Percentiles rank a stretch among this genome's conserved stretches.
phyloP scores from a whole-genome alignment of 768 basidiomycete species.

The Pleurotus platypus region DNA sequence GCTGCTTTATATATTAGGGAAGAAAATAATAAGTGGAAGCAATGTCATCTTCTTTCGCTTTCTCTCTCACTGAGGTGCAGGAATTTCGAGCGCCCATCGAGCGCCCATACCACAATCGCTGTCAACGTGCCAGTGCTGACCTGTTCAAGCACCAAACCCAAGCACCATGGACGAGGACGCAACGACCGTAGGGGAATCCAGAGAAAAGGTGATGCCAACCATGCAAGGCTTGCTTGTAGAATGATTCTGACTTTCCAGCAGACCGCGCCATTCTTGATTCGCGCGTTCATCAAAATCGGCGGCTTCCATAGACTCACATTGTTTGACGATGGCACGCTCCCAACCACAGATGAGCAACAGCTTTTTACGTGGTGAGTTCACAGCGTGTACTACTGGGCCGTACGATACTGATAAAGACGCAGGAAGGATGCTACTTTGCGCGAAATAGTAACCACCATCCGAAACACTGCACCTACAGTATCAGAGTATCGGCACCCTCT shows the following conservation, averaged over 20 bases:
- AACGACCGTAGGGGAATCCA: conserved; percentile 40
- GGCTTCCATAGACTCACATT: conserved; percentile 68
- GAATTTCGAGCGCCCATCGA: no score
- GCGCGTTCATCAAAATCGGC: conserved; percentile 80
- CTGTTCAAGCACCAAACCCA: background rate
- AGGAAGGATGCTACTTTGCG: conserved; percentile 84
- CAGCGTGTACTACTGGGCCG: background rate
- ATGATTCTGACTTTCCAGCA: conserved; percentile 19
- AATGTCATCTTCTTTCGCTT: no score
- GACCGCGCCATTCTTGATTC: conserved; percentile 80
- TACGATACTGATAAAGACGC: background rate
- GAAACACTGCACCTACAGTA: conserved; percentile 63
- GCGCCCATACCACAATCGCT: no score
- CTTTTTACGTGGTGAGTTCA: conserved; percentile 69
- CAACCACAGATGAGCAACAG: conserved; percentile 79
- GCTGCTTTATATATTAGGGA: no score
- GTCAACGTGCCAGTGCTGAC: no score
- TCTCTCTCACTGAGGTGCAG: no score
- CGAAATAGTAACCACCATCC: conserved; percentile 75
- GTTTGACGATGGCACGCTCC: conserved; percentile 76
- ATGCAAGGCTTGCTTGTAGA: conserved; percentile 4
- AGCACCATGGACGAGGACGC: conserved; percentile 32
- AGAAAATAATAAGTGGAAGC: no score
- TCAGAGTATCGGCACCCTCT: conserved; percentile 79
- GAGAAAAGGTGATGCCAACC: conserved; percentile 48